Percentiles rank a stretch among this genome's conserved stretches.
These are phyloP conservation scores for Daldinia decipiens DNA, from an alignment of 495 filamentous ascomycete species.

Conservation along the genomic window DNA sequence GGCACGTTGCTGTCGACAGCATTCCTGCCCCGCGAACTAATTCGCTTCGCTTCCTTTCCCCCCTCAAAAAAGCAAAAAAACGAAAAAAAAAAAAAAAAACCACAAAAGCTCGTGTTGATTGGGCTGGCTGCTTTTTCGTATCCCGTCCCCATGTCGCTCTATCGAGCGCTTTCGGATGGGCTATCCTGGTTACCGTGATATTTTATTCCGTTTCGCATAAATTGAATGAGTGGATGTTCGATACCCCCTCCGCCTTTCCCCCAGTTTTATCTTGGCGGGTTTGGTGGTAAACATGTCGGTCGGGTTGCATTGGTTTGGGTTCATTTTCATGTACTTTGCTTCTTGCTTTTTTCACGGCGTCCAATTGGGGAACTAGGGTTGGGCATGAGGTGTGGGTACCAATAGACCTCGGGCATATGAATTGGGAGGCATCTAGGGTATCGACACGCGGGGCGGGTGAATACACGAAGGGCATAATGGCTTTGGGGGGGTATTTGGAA, in stretches of 20 bases:
- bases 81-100: neutral
- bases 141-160: neutral
- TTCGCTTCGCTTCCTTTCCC: neutral
- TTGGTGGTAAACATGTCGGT: neutral
- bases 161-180: slow-evolving; percentile 11
- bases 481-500: slow-evolving; percentile 2
- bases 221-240: slow-evolving; percentile 30
- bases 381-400: slow-evolving; percentile 19
- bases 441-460: slow-evolving; percentile 13
- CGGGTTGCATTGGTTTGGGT: slow-evolving; percentile 7
- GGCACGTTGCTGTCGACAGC: slow-evolving; percentile 1
- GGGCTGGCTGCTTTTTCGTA: neutral
- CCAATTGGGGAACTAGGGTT: neutral
- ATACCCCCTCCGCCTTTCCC: slow-evolving; percentile 31
- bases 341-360: neutral
- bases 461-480: slow-evolving; percentile 27
- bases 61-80: too few relatives aligned
- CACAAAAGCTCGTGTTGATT: neutral
- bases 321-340: neutral
- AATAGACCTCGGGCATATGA: slow-evolving; percentile 26
- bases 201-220: slow-evolving; percentile 27
- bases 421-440: slow-evolving; percentile 26
- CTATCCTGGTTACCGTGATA: slow-evolving; percentile 12
- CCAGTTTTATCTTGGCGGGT: slow-evolving; percentile 16
- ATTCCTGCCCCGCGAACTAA: neutral